A percentile compares a stretch with the other conserved stretches of the same genome.
phyloP scores from a whole-genome alignment of 495 filamentous ascomycete species.

The Corynascus novoguineensis region DNA sequence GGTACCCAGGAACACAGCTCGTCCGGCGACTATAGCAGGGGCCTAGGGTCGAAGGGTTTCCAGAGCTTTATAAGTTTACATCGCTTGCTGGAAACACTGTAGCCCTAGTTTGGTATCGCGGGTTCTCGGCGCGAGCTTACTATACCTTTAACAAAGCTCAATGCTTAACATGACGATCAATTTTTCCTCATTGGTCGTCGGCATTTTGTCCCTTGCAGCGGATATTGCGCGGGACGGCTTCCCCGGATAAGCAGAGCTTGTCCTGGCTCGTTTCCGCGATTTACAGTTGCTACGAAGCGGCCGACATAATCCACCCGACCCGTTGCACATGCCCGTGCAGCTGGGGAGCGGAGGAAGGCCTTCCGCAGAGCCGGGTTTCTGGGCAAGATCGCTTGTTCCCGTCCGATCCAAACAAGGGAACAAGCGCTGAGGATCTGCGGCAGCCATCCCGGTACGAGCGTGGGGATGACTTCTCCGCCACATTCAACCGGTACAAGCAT shows the following conservation, averaged over 20 bases:
- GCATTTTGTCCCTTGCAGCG: background rate
- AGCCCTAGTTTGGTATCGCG: background rate
- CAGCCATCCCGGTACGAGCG: background rate
- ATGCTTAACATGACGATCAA: background rate
- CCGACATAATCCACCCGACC: conserved; percentile 1
- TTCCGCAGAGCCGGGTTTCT: conserved; percentile 11
- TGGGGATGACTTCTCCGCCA: background rate
- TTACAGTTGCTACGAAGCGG: background rate
- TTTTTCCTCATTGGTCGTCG: background rate
- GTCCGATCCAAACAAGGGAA: background rate
- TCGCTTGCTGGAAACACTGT: too few relatives aligned
- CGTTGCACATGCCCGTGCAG: background rate
- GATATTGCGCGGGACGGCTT: background rate
- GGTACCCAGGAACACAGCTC: too few relatives aligned
- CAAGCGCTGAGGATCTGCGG: background rate
- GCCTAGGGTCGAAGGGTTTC: too few relatives aligned
- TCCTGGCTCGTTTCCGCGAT: background rate
- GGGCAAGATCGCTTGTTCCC: conserved; percentile 6
- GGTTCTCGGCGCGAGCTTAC: background rate
- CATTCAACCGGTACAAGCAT: too few relatives aligned
- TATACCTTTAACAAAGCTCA: background rate
- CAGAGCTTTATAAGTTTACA: too few relatives aligned
- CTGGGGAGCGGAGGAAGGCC: conserved; percentile 9
- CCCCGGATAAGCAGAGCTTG: background rate
- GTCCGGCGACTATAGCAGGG: too few relatives aligned